Evolutionary conservation across 1,284 basidiomycete species (phyloP).

Genomic region (Uromyces viciae-fabae): DNA sequence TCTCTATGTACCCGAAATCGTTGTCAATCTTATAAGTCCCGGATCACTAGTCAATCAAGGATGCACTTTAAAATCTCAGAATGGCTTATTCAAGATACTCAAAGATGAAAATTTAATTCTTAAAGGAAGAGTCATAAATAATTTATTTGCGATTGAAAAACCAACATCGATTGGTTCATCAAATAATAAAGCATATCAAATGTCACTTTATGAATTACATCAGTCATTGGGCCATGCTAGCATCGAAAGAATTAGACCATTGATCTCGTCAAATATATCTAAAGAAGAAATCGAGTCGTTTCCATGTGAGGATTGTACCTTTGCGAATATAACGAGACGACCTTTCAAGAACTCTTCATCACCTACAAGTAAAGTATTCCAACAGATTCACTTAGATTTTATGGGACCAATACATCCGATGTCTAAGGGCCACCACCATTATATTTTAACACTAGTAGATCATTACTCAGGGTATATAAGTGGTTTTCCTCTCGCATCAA

Average conservation of each 20-base stretch:
- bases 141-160: too few species aligned
- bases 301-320: not conserved
- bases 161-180: too few species aligned
- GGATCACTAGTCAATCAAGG: too few species aligned
- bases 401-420: not conserved
- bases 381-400: not conserved
- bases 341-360: not conserved
- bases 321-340: not conserved
- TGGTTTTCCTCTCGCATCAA: not conserved
- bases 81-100: too few species aligned
- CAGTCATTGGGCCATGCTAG: not conserved
- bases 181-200: too few species aligned
- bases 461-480: not conserved
- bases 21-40: too few species aligned
- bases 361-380: not conserved
- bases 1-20: too few species aligned
- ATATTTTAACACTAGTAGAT: not conserved
- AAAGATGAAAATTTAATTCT: too few species aligned
- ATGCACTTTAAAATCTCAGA: too few species aligned
- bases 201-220: too few species aligned
- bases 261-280: not conserved
- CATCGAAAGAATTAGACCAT: not conserved
- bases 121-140: too few species aligned
- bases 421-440: not conserved
- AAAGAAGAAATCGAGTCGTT: not conserved